Percentiles rank a stretch among this genome's conserved stretches.
These are phyloP conservation scores for Tubosaeta sp. DNA, from an alignment of 768 basidiomycete species.

Conservation along the genomic window DNA sequence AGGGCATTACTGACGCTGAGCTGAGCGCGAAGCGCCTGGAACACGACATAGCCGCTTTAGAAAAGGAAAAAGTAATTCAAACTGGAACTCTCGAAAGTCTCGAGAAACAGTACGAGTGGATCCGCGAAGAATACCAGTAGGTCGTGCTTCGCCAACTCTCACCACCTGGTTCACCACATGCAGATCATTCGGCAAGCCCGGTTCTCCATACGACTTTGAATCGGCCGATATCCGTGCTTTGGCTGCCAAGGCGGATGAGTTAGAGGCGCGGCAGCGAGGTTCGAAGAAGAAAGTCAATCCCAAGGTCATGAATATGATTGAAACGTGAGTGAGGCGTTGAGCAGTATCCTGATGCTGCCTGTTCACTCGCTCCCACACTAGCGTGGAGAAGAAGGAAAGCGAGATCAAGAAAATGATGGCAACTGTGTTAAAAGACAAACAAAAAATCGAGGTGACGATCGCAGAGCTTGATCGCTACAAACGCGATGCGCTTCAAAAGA, in stretches of 20 bases:
- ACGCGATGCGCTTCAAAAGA: constrained; percentile 86
- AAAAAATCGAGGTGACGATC: constrained; percentile 93
- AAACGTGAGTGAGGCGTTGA: constrained; percentile 53
- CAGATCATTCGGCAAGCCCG: constrained; percentile 80
- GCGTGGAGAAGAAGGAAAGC: constrained; percentile 90
- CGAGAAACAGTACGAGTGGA: constrained; percentile 89
- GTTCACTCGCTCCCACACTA: constrained; percentile 27
- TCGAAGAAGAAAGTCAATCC: constrained; percentile 96
- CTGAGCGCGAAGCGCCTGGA: constrained; percentile 61
- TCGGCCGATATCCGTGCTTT: constrained; percentile 56
- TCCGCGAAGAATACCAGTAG: constrained; percentile 79
- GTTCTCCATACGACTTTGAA: constrained; percentile 78
- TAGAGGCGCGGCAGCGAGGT: constrained; percentile 73
- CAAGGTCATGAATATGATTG: constrained; percentile 95
- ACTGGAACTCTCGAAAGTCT: constrained; percentile 51
- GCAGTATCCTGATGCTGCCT: background rate
- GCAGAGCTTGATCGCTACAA: constrained; percentile 92
- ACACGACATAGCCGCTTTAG: constrained; percentile 59
- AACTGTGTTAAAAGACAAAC: constrained; percentile 87
- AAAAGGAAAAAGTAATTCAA: constrained; percentile 61
- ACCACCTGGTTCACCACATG: constrained; percentile 1
- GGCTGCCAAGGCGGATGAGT: constrained; percentile 61
- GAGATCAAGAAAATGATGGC: constrained; percentile 84
- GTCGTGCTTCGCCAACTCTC: constrained; percentile 26
- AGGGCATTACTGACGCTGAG: constrained; percentile 62